These are phyloP conservation scores for Arthromyces matolae DNA, from an alignment of 768 basidiomycete genomes.

Conservation along the genomic window DNA sequence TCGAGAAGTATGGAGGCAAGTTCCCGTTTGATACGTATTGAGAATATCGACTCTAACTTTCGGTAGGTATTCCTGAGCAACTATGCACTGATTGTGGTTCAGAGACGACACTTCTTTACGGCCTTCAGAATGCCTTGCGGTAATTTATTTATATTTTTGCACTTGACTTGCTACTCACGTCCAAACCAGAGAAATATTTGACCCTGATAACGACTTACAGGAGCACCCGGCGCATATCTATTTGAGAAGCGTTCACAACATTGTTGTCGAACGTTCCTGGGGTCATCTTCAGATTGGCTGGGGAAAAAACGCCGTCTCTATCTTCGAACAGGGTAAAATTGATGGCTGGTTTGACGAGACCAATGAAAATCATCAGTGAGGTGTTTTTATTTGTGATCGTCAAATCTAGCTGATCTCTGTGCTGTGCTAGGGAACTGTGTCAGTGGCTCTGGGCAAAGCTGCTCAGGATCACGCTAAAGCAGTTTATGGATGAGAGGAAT, in stretches of 20 bases:
- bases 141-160: slow-evolving; percentile 3
- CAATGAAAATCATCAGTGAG: slow-evolving; percentile 1
- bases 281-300: slow-evolving; percentile 15
- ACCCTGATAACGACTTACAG: not conserved
- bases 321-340: slow-evolving; percentile 10
- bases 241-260: slow-evolving; percentile 19
- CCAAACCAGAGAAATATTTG: not conserved
- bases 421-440: not conserved
- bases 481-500: not conserved
- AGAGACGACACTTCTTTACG: slow-evolving; percentile 11
- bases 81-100: slow-evolving; percentile 16
- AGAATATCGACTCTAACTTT: too few species aligned
- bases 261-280: slow-evolving; percentile 20
- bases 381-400: not conserved
- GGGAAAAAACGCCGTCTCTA: slow-evolving; percentile 16
- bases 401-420: too few species aligned
- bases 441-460: not conserved
- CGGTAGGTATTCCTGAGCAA: slow-evolving; percentile 18
- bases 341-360: not conserved
- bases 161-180: not conserved
- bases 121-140: slow-evolving; percentile 17
- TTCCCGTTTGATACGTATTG: too few species aligned
- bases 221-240: slow-evolving; percentile 18
- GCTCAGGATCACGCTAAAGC: not conserved
- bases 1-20: slow-evolving; percentile 29